Base-by-base conservation (phyloP, 2,329 filamentous ascomycete species). In the Oidium heveae region DNA sequence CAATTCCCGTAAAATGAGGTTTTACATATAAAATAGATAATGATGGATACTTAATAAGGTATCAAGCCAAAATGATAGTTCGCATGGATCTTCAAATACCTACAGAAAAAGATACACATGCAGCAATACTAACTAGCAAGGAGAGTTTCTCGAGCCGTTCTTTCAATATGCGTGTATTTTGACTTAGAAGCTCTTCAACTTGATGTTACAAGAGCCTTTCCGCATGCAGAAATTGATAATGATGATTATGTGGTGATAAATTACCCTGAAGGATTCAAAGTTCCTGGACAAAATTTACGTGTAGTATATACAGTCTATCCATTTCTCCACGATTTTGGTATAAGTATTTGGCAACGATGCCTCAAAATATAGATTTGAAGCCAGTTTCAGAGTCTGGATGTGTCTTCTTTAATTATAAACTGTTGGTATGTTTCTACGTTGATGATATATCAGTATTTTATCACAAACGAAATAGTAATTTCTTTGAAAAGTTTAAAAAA, bases 1-100 rank as follows among this genome's bases (percentile, higher is more conserved):
- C 34, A 22, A 47, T 8, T 47, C 53, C 53, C 37, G 18, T 47
- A 32, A 54, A 51, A 39, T 65, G 49, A 61, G 61, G 63, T 1
- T 64, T 61, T 49, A 58, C 28, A 10, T 62, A 64, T 53, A 65
- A 64, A 51, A 56, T 62, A 18, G 56, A 64, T 33, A 54, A 50
- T 16, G 39, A 64, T 51, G 59, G 60, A 12, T 58, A 57, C 36
- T 56, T 64, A 3, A 20, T 50, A 9, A 61, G 59, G 37, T 53
- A 44, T 32, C 61, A 63, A 46, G 59, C 61, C n/a, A 32, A 59
- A 16, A 53, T 61, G 12, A 61, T 58, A 32, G 59, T 61, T 22
- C 50, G 58, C 20, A 57, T 59, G 44, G 59, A 62, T 43, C 54
- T 60, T 20, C 52, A 62, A 43, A 43, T 51, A 47, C 44, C 44